These are phyloP conservation scores for Amphirosellinia nigrospora DNA, from an alignment of 495 filamentous ascomycete species.

Conservation along the genomic window DNA sequence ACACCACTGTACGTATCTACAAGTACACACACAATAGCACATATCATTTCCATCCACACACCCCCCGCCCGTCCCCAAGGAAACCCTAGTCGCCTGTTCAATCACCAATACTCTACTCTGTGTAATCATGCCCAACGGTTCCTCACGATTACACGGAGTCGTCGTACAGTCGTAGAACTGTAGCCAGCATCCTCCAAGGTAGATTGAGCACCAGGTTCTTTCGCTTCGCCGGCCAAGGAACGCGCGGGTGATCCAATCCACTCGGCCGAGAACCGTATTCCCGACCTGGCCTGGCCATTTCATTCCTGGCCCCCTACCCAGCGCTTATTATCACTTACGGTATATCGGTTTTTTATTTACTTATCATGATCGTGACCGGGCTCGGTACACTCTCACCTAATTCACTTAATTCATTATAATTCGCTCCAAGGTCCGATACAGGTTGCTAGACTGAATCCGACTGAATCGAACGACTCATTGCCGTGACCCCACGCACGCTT, in stretches of 20 bases:
- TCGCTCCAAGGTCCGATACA: neutral
- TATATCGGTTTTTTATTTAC: neutral
- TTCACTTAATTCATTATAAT: too few relatives aligned
- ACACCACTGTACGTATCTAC: neutral
- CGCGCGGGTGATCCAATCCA: neutral
- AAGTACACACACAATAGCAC: constrained; percentile 9
- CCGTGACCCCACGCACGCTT: neutral
- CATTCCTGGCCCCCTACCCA: neutral
- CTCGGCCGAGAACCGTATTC: constrained; percentile 24
- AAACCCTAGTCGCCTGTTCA: constrained; percentile 9
- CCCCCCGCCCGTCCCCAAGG: constrained; percentile 1
- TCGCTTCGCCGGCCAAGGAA: neutral
- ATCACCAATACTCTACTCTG: constrained; percentile 9
- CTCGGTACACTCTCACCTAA: neutral
- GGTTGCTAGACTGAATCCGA: constrained; percentile 19
- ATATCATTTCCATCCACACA: constrained; percentile 8
- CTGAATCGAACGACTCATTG: constrained; percentile 9
- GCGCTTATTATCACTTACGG: neutral
- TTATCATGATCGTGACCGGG: constrained; percentile 5
- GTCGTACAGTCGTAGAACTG: constrained; percentile 15
- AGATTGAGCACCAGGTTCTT: neutral
- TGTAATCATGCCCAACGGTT: constrained; percentile 8
- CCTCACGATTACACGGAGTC: constrained; percentile 9
- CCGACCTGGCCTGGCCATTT: constrained; percentile 4
- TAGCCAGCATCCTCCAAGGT: neutral